Evolutionary conservation across 495 filamentous ascomycete genomes (phyloP), one percentile per base, ranked within the genome.

Genomic region (Bryoglossum gracile): DNA sequence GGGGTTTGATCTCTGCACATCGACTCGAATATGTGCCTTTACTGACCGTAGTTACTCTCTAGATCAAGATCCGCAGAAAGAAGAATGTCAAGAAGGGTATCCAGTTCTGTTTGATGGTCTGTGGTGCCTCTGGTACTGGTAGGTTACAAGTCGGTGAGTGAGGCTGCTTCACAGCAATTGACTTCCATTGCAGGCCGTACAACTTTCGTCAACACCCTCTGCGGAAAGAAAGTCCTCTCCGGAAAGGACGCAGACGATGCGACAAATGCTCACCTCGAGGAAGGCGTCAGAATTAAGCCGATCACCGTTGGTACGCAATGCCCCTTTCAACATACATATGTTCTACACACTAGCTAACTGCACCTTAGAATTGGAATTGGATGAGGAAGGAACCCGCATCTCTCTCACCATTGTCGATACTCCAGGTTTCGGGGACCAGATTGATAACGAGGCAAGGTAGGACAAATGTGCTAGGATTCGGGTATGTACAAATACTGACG

Each of bases 51-150:
- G 41, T 10, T 43, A 5, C 22, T 37, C 22, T 34, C 26, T 70
- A 89, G 85, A 86, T 90, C 67, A 89, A 94, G 84, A 89, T 95
- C 67, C 90, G 92, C 71, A 83, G 89, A 65, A 98, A 98, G 90
- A 98, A 98, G 82, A 96, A 97, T 78, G 91, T 97, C 72, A 98
- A 98, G 85, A 98, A 97, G 84, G 92, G 92, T 57, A 96, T 98
- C 63, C 94, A 97, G 77, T 98, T 98, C 76, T 97, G 91, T 73
- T 65, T 98, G 83, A 98, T 98, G 92, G 92, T 98, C 58, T 97
- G 94, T 67, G 92, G 92, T 72, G 91, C 92, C 63, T 95, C 90
- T 58, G 92, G 92, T 68, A 97, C 92, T 67, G 90, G 90, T 96
- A 80, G 59, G 80, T 72, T 13, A 37, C 11, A 51, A 47, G 39